Conservation (phyloP, 306 rosid genomes). For the Begonia fuchsioides region DNA sequence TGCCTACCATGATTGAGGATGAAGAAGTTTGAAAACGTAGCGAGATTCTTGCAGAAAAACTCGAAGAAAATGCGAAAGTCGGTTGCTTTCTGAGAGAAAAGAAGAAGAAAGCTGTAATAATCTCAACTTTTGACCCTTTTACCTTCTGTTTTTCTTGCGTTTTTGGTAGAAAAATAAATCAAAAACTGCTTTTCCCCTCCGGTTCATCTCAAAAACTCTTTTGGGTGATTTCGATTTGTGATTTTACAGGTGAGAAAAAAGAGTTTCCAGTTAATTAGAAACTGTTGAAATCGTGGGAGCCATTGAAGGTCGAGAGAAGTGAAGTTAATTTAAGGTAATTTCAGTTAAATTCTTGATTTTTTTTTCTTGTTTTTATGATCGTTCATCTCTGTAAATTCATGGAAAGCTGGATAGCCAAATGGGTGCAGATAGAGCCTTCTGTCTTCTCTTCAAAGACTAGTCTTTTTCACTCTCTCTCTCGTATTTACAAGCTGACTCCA, state of each 20-base stretch:
- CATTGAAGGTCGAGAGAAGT: constrained; percentile 3
- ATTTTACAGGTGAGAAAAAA: not conserved
- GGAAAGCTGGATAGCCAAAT: constrained; percentile 1
- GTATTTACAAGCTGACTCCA: constrained; percentile 7
- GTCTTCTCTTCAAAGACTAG: constrained; percentile 77
- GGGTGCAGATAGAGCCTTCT: constrained; percentile 33
- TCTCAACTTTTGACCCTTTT: constrained; percentile 27
- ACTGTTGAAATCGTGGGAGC: too few species aligned
- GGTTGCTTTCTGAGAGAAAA: constrained; percentile 2
- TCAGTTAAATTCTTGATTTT: constrained; percentile 3
- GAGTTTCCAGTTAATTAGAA: too few species aligned
- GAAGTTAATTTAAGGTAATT: constrained; percentile 2
- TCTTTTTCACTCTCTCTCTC: constrained; percentile 9
- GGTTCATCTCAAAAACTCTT: constrained; percentile 11
- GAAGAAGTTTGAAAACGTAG: not conserved
- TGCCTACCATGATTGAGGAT: constrained; percentile 2
- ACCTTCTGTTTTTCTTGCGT: not conserved
- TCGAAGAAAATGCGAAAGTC: constrained; percentile 15
- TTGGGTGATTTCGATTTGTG: not conserved
- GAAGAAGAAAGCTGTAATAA: constrained; percentile 11
- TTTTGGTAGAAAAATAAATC: not conserved
- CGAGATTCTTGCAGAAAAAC: not conserved
- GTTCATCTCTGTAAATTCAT: not conserved
- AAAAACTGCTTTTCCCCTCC: constrained; percentile 14
- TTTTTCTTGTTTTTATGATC: not conserved